phyloP scores from a whole-genome alignment of 2,329 filamentous ascomycete genomes.

The Sporothrix protearum region DNA sequence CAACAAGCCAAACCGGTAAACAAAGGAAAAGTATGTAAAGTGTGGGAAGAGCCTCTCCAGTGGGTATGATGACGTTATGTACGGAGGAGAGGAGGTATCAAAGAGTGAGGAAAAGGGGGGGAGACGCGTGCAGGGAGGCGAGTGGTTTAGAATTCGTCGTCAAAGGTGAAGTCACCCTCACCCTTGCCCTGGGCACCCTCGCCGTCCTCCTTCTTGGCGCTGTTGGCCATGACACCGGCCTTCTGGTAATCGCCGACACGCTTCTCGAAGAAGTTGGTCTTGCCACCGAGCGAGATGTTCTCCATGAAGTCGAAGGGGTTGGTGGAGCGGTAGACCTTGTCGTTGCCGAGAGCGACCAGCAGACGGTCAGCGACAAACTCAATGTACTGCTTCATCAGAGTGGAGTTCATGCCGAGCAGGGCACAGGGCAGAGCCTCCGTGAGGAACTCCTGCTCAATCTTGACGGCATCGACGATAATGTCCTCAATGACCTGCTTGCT shows the following conservation, averaged over 20 bases:
- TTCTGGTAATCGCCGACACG: constrained; percentile 99
- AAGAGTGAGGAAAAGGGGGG: neutral
- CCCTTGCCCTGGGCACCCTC: constrained; percentile 49
- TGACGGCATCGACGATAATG: constrained; percentile 91
- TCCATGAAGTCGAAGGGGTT: constrained; percentile 99
- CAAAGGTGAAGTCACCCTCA: constrained; percentile 82
- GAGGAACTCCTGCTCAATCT: constrained; percentile 95
- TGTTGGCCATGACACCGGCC: constrained; percentile 95
- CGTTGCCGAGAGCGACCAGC: constrained; percentile 85
- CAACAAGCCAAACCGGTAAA: constrained; percentile 12
- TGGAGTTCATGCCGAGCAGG: constrained; percentile 95
- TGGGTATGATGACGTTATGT: constrained; percentile 25
- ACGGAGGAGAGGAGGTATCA: constrained; percentile 15
- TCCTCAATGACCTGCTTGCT: constrained; percentile 74
- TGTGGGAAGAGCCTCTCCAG: constrained; percentile 13
- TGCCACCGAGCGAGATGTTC: constrained; percentile 96
- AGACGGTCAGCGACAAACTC: constrained; percentile 98
- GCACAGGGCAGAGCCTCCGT: constrained; percentile 90
- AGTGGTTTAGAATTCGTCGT: constrained; percentile 84
- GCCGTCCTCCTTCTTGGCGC: constrained; percentile 60
- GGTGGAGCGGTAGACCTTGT: constrained; percentile 84
- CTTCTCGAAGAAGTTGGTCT: constrained; percentile 99
- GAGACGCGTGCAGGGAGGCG: constrained; percentile 24
- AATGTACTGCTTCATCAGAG: constrained; percentile 99
- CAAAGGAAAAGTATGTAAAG: constrained; percentile 6